These are phyloP conservation scores for Colletotrichum lentis DNA, from an alignment of 2,329 filamentous ascomycete genomes.

Conservation along the genomic window DNA sequence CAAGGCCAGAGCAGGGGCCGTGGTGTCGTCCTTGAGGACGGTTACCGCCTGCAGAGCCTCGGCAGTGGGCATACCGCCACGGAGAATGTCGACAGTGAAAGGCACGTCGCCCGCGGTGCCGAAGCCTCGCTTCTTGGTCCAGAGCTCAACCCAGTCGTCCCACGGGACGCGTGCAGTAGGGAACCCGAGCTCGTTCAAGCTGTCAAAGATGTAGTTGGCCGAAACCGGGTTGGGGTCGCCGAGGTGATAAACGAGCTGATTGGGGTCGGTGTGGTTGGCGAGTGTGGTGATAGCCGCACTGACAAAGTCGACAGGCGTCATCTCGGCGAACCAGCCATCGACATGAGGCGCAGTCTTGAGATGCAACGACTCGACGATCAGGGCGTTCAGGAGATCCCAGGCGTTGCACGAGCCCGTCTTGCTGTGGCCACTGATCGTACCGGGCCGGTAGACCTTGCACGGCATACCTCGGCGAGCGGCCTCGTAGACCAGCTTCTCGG, in stretches of 20 bases:
- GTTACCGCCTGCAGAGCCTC: slow-evolving; percentile 76
- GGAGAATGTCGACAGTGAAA: slow-evolving; percentile 81
- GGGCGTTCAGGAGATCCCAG: slow-evolving; percentile 78
- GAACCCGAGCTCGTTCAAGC: slow-evolving; percentile 73
- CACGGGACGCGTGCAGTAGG: slow-evolving; percentile 71
- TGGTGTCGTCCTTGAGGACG: slow-evolving; percentile 75
- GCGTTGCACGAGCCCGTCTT: slow-evolving; percentile 77
- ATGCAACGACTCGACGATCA: slow-evolving; percentile 79
- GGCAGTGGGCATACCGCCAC: slow-evolving; percentile 80
- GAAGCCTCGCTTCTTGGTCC: slow-evolving; percentile 74
- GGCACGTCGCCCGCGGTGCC: slow-evolving; percentile 72
- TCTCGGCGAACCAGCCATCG: slow-evolving; percentile 79
- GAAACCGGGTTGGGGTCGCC: slow-evolving; percentile 76
- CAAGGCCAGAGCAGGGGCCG: slow-evolving; percentile 64
- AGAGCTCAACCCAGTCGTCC: slow-evolving; percentile 77
- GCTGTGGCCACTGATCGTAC: slow-evolving; percentile 82
- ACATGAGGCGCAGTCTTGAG: slow-evolving; percentile 75
- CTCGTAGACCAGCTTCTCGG: slow-evolving; percentile 76
- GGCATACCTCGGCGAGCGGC: slow-evolving; percentile 74
- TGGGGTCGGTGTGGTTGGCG: slow-evolving; percentile 67
- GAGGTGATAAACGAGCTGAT: slow-evolving; percentile 75
- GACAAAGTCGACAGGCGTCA: slow-evolving; percentile 86
- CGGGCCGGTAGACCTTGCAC: slow-evolving; percentile 74
- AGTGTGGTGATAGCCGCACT: slow-evolving; percentile 77
- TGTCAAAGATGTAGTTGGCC: slow-evolving; percentile 71